Base-by-base conservation (phyloP, 768 basidiomycete species). In the Termitomyces sp. region DNA sequence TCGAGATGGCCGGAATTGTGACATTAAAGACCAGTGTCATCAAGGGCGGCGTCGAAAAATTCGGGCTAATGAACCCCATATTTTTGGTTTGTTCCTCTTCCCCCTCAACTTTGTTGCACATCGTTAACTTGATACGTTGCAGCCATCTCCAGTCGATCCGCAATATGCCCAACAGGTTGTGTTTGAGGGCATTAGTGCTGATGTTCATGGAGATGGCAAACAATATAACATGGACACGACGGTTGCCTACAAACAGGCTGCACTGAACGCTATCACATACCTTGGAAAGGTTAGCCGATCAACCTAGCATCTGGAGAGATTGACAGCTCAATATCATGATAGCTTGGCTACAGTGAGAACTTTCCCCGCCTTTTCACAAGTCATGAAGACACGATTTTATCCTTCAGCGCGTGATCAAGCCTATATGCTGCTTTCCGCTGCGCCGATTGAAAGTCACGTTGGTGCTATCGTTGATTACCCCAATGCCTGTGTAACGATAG, bases 201-300 rank as follows among this genome's bases (percentile, higher is more conserved):
- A 89, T 62, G 76, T 83, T 58, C 85, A 87, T 51, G 88, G 88
- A 1, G 81, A 85, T 63, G 87, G 88, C 12, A 85, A 80, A 59
- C 88, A 90, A 69, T 87, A 88, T 69, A 77, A 83, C 65, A 90
- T 90, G 88, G 85, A 88, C 64, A 84, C 87, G 80, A 82, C 87
- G 26, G 85, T 88, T 16, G 88, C 90, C 2, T 91, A 87, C 68
- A 90, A 91, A 66, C 87, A 88, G 70, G 88, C 90, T 6, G 86
- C 89, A 0, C 71, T 90, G 56, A 90, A 90, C 63, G 80, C 86
- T 2, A 90, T 92, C 51, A 79, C 80, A 2, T 91, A 92, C 67
- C 74, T 92, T 45, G 75, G 78, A 73, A 87, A 87, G 78, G 84
- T 83, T 2, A 52, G 36, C 35, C 26, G 50, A 28, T 66, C 24